phyloP scores from a whole-genome alignment of 2,329 filamentous ascomycete species.

The Bertia moriformis region DNA sequence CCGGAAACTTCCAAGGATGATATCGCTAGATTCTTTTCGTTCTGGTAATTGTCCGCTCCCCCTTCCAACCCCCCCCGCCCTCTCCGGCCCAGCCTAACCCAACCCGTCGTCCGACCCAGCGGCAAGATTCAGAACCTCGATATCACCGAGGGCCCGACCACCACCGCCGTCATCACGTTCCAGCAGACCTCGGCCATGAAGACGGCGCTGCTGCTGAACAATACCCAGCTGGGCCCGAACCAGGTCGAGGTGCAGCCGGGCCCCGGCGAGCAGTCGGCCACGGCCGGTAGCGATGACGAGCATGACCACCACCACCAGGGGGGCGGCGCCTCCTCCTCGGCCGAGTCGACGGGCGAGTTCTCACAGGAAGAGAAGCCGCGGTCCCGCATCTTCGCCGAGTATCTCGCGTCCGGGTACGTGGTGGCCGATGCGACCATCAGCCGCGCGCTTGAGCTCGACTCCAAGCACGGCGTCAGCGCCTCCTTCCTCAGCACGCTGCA shows the following conservation, averaged over 20 bases:
- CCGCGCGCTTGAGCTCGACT: slow-evolving; percentile 73
- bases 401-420: slow-evolving; percentile 86
- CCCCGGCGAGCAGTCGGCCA: slow-evolving; percentile 52
- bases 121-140: slow-evolving; percentile 83
- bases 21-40: neutral
- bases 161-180: slow-evolving; percentile 79
- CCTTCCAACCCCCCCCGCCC: no score
- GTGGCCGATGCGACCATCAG: slow-evolving; percentile 64
- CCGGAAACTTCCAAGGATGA: neutral
- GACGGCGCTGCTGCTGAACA: slow-evolving; percentile 90
- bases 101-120: no score
- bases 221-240: slow-evolving; percentile 81
- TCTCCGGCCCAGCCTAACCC: no score
- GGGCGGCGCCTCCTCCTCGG: slow-evolving; percentile 32
- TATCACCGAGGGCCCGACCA: slow-evolving; percentile 50
- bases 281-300: slow-evolving; percentile 46
- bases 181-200: slow-evolving; percentile 95
- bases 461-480: slow-evolving; percentile 71
- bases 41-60: neutral
- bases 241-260: slow-evolving; percentile 70
- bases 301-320: no score
- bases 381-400: slow-evolving; percentile 84
- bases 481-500: slow-evolving; percentile 67
- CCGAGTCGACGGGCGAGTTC: slow-evolving; percentile 52
- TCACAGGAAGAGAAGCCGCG: slow-evolving; percentile 95